phyloP scores from a whole-genome alignment of 2,329 filamentous ascomycete species.

The Fulvia fulva region DNA sequence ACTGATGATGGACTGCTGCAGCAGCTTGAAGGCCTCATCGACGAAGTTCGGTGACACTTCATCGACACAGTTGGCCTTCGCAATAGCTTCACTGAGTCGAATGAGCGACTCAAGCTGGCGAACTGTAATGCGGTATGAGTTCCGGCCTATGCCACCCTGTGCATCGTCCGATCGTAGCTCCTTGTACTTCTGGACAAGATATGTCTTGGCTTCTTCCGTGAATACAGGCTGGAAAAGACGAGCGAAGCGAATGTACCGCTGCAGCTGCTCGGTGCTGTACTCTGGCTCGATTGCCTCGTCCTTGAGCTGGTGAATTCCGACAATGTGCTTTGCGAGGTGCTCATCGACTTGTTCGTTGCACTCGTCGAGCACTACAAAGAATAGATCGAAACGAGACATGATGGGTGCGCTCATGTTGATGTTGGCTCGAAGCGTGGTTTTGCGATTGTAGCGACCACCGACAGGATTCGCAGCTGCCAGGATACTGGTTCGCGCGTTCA shows the following conservation, averaged over 20 bases:
- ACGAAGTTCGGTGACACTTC: conserved; percentile 84
- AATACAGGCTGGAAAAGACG: conserved; percentile 92
- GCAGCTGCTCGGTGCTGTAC: conserved; percentile 92
- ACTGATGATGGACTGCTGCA: conserved; percentile 92
- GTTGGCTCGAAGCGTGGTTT: conserved; percentile 86
- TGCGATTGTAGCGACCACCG: conserved; percentile 93
- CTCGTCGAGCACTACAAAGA: conserved; percentile 96
- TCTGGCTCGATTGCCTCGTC: conserved; percentile 90
- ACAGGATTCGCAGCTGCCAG: conserved; percentile 95
- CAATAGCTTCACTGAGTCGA: conserved; percentile 92
- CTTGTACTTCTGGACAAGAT: conserved; percentile 91
- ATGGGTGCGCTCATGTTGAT: conserved; percentile 99
- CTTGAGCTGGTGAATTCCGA: conserved; percentile 85
- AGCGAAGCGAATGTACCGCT: conserved; percentile 95
- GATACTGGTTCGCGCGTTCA: conserved; percentile 93
- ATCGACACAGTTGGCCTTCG: conserved; percentile 93
- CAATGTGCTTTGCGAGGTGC: conserved; percentile 90
- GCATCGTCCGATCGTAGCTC: conserved; percentile 90
- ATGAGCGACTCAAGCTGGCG: conserved; percentile 95
- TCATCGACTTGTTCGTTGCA: conserved; percentile 90
- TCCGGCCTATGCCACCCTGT: conserved; percentile 87
- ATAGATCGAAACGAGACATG: conserved; percentile 98
- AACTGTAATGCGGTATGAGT: conserved; percentile 96
- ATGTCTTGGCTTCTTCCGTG: conserved; percentile 76
- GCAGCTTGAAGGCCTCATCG: conserved; percentile 82